Conservation (phyloP, 306 rosid species). For the Rosa rugosa region DNA sequence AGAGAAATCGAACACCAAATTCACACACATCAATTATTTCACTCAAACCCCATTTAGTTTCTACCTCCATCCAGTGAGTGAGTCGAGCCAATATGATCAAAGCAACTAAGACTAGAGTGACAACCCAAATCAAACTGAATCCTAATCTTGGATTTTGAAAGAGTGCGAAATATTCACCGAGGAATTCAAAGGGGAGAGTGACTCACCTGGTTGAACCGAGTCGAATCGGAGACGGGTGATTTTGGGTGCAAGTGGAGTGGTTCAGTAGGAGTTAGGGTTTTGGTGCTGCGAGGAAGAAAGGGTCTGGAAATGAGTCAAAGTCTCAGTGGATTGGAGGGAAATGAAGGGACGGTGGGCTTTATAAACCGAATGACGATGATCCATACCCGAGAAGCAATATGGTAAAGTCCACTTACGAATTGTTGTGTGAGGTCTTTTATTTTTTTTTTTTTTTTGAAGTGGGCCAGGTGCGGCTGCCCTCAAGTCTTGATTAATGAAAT, state of each 20-base stretch:
- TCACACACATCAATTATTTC: neutral
- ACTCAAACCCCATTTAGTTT: constrained; percentile 2
- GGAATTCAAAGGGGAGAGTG: neutral
- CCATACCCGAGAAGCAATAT: neutral
- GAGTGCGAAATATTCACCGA: neutral
- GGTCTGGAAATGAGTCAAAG: constrained; percentile 9
- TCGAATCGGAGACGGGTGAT: constrained; percentile 8
- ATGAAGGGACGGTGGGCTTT: constrained; percentile 13
- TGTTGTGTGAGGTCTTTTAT: no score
- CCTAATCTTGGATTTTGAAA: neutral
- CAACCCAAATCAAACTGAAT: neutral
- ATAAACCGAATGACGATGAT: neutral
- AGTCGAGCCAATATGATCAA: neutral
- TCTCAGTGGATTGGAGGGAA: constrained; percentile 29
- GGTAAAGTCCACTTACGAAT: neutral
- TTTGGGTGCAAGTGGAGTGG: neutral
- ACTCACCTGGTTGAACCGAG: constrained; percentile 25
- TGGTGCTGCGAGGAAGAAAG: constrained; percentile 8
- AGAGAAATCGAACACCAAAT: constrained; percentile 1
- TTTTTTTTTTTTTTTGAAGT: no score
- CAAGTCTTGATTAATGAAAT: no score
- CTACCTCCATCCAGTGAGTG: neutral
- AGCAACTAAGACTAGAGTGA: neutral
- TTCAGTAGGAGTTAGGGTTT: constrained; percentile 33
- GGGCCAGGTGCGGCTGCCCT: no score